phyloP scores from a whole-genome alignment of 2,329 filamentous ascomycete species.

The Tolypocladium guangdongense region DNA sequence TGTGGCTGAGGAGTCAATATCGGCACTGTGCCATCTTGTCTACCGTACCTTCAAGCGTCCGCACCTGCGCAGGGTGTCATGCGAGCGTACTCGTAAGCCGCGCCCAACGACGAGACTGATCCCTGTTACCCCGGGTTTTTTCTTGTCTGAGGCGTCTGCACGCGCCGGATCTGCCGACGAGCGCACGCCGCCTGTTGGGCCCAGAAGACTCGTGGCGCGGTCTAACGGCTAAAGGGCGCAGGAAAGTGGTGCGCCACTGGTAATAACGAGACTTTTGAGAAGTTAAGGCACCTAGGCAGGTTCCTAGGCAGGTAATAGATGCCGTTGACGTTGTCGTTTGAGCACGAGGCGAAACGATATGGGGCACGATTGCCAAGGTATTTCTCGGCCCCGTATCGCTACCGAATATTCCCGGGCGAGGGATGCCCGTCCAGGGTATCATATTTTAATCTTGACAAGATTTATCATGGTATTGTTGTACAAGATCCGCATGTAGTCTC shows the following conservation, averaged over 20 bases:
- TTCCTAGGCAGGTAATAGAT: not conserved
- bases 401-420: too few relatives aligned
- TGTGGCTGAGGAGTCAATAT: not conserved
- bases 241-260: not conserved
- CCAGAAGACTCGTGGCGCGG: not conserved
- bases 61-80: not conserved
- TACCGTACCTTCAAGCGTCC: not conserved
- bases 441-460: not conserved
- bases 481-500: not conserved
- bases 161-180: not conserved
- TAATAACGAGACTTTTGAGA: not conserved
- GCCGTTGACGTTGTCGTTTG: not conserved
- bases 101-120: not conserved
- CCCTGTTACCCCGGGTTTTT: not conserved
- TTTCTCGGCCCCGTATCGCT: too few relatives aligned
- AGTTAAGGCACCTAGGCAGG: too few relatives aligned
- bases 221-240: not conserved
- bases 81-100: not conserved
- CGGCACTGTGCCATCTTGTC: not conserved
- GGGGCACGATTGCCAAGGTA: too few relatives aligned
- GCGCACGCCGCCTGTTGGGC: not conserved
- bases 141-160: not conserved
- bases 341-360: not conserved
- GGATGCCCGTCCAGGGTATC: not conserved
- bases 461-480: slow-evolving; percentile 1